Conservation (phyloP, 1,139 yeast genomes). For the Zygoascus hellenicus region DNA sequence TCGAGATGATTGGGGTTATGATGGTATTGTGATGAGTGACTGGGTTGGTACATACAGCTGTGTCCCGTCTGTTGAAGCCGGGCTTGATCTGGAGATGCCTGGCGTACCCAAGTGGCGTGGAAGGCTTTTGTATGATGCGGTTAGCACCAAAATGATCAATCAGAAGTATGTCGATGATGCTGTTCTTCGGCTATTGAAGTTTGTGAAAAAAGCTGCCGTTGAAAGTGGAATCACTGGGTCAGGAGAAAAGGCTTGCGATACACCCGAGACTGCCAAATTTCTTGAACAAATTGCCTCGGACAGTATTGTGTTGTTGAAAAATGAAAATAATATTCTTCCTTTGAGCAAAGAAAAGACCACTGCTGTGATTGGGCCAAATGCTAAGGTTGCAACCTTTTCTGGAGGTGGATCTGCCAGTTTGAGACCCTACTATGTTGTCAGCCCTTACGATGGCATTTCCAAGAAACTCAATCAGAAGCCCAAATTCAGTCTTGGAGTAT, state of each 20-base stretch:
- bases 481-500: slow-evolving; percentile 36
- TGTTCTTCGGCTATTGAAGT: slow-evolving; percentile 42
- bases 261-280: slow-evolving; percentile 41
- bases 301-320: slow-evolving; percentile 47
- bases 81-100: slow-evolving; percentile 61
- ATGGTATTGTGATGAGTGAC: slow-evolving; percentile 54
- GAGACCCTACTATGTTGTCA: slow-evolving; percentile 41
- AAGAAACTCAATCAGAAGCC: slow-evolving; percentile 31
- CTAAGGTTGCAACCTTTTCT: slow-evolving; percentile 39
- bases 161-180: slow-evolving; percentile 38
- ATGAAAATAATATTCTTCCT: slow-evolving; percentile 42
- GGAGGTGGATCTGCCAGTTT: slow-evolving; percentile 55
- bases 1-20: slow-evolving; percentile 51
- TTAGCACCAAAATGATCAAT: slow-evolving; percentile 21
- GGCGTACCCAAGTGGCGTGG: slow-evolving; percentile 51
- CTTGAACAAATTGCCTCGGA: slow-evolving; percentile 48
- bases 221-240: slow-evolving; percentile 43
- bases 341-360: slow-evolving; percentile 38
- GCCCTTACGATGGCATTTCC: slow-evolving; percentile 43
- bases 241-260: slow-evolving; percentile 41
- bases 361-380: slow-evolving; percentile 51
- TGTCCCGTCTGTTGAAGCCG: slow-evolving; percentile 45
- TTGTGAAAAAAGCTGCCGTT: slow-evolving; percentile 40
- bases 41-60: slow-evolving; percentile 58
- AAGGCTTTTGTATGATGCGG: slow-evolving; percentile 27